Evolutionary conservation across 1,139 yeast genomes (phyloP).

Genomic region (Protomyces inouyei): DNA sequence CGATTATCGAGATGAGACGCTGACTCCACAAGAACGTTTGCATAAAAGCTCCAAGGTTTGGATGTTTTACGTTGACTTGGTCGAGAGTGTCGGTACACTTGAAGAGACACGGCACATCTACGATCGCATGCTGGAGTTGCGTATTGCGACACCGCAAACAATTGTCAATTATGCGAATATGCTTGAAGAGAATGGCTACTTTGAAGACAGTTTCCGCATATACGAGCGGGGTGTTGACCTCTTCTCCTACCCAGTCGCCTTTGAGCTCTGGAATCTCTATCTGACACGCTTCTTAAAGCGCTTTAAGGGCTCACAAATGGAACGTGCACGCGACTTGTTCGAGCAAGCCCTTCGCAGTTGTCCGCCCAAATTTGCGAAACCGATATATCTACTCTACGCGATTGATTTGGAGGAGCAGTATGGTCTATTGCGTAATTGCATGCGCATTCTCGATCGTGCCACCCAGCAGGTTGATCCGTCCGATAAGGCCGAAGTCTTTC

Average conservation of each 20-base stretch:
- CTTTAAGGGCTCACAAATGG: constrained; percentile 40
- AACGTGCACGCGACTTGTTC: constrained; percentile 67
- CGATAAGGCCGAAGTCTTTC: constrained; percentile 41
- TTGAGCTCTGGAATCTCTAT: constrained; percentile 70
- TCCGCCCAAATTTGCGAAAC: constrained; percentile 48
- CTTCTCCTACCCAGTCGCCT: constrained; percentile 60
- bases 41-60: constrained; percentile 63
- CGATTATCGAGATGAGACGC: constrained; percentile 45
- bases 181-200: constrained; percentile 49
- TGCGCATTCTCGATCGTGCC: constrained; percentile 47
- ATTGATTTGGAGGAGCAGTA: constrained; percentile 53
- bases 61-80: constrained; percentile 68
- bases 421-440: constrained; percentile 46
- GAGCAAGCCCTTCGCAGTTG: constrained; percentile 56
- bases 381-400: constrained; percentile 55
- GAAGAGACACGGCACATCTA: constrained; percentile 49
- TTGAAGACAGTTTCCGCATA: constrained; percentile 54
- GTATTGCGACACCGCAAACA: constrained; percentile 64
- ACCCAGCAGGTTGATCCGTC: constrained; percentile 39
- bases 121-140: constrained; percentile 55
- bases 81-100: constrained; percentile 56
- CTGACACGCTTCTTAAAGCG: constrained; percentile 50
- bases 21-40: constrained; percentile 55
- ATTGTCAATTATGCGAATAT: constrained; percentile 64
- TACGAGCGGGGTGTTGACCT: constrained; percentile 63